Evolutionary conservation across 1,139 yeast species (phyloP).

Genomic region (Pichia inconspicua): DNA sequence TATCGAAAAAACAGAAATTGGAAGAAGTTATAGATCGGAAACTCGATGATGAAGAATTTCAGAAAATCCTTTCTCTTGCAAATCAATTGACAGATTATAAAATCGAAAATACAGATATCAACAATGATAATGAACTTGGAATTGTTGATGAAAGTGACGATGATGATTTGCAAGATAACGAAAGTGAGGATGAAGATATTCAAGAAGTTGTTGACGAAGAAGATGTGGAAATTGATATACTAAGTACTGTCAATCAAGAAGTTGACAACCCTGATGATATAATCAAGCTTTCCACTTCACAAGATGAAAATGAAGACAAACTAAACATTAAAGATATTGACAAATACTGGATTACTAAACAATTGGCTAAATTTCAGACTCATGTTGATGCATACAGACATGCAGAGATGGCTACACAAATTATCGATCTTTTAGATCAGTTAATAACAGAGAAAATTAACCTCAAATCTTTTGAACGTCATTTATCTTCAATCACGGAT

Average conservation of each 20-base stretch:
- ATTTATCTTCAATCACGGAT: constrained; percentile 43
- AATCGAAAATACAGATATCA: constrained; percentile 18
- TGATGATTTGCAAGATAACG: constrained; percentile 25
- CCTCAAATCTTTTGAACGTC: constrained; percentile 42
- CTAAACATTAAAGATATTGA: constrained; percentile 32
- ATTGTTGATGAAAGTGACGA: constrained; percentile 39
- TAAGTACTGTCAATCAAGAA: constrained; percentile 2
- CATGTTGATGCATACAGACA: constrained; percentile 32
- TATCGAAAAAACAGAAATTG: constrained; percentile 29
- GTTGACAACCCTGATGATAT: constrained; percentile 16
- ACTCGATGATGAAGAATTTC: constrained; percentile 42
- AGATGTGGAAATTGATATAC: background rate
- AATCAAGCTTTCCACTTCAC: constrained; percentile 11
- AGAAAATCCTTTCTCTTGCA: constrained; percentile 44
- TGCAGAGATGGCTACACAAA: constrained; percentile 20
- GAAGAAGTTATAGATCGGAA: constrained; percentile 42
- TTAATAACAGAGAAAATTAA: constrained; percentile 27
- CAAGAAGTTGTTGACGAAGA: constrained; percentile 3
- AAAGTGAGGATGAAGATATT: constrained; percentile 1
- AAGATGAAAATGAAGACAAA: background rate
- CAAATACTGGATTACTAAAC: constrained; percentile 43
- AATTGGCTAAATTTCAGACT: constrained; percentile 29
- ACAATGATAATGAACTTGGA: constrained; percentile 33
- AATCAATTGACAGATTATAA: constrained; percentile 53
- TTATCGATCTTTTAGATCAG: constrained; percentile 30